phyloP scores from a whole-genome alignment of 2,329 filamentous ascomycete species.

The Purpureocillium lavendulum region DNA sequence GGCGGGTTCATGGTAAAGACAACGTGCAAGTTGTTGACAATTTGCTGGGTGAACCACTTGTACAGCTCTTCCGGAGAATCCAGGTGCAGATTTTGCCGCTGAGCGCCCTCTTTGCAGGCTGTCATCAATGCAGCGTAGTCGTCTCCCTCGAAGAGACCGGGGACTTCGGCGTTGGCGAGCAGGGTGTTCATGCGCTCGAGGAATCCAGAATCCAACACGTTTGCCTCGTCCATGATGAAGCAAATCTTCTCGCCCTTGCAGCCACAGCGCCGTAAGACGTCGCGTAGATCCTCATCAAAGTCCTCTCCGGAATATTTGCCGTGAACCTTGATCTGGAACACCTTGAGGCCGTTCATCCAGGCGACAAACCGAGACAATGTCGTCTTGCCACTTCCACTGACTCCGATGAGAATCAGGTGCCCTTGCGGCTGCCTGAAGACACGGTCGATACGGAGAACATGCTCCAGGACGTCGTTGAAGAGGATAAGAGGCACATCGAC shows the following conservation, averaged over 20 bases:
- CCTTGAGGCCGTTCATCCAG: slow-evolving; percentile 99
- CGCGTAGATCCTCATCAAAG: slow-evolving; percentile 94
- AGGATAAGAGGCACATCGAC: slow-evolving; percentile 96
- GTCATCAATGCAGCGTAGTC: slow-evolving; percentile 99
- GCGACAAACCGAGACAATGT: slow-evolving; percentile 96
- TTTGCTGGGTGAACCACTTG: slow-evolving; percentile 99
- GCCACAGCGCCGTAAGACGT: slow-evolving; percentile 85
- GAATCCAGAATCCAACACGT: slow-evolving; percentile 97
- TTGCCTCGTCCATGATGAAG: slow-evolving; percentile 99
- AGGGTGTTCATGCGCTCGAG: slow-evolving; percentile 98
- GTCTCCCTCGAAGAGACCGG: slow-evolving; percentile 97
- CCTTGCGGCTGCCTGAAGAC: slow-evolving; percentile 98
- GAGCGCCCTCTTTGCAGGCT: slow-evolving; percentile 94
- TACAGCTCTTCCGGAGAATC: slow-evolving; percentile 99
- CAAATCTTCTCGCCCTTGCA: slow-evolving; percentile 99
- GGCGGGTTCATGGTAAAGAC: slow-evolving; percentile 99
- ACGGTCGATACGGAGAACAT: slow-evolving; percentile 95
- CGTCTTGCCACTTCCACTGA: slow-evolving; percentile 97
- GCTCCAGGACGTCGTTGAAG: slow-evolving; percentile 99
- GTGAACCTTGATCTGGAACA: slow-evolving; percentile 99
- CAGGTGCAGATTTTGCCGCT: slow-evolving; percentile 86
- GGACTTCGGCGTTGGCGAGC: slow-evolving; percentile 97
- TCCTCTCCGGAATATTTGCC: slow-evolving; percentile 97
- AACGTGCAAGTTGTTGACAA: slow-evolving; percentile 97
- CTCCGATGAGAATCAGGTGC: slow-evolving; percentile 95